Base-by-base conservation (phyloP, 2,329 filamentous ascomycete species). In the Xylariaceae sp. region DNA sequence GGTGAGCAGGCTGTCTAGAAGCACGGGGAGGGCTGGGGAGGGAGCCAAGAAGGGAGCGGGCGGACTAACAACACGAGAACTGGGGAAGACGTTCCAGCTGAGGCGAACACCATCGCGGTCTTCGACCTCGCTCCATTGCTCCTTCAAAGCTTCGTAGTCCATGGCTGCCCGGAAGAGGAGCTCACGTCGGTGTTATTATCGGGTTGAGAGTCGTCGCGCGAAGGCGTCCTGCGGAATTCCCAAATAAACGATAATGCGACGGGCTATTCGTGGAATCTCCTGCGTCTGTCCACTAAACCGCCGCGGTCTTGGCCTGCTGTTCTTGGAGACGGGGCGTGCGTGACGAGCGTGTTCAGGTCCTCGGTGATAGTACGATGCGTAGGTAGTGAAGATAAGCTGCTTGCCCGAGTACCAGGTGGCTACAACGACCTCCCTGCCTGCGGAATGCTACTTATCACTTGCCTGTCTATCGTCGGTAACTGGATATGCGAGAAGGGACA, bases 61-160 rank as follows among this genome's bases (percentile, higher is more conserved):
- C 58, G 57, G 62, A 77, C 83, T 69, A 69, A 91, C 92, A 92
- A 99, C 97, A 74, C 94, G 91, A 72, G 93, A 93, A 80, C 92
- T 97, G 53, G 94, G 94, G 72, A 99, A 96, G 62, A 95, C 95
- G 74, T 99, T 99, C 94, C 94, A 99, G 77, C 93, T 97, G 67
- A 99, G 82, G 64, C 94, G 88, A 71, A 97, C 86, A 62, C 94
- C 94, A 85, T 99, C 94, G 68, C 90, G 87, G 72, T 99, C 94
- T 80, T 99, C 94, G 60, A 96, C 88, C 75, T 97, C 92, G 71
- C 88, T 91, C 92, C 92, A 97, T 79, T 93, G 89, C 77, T 97
- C 92, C 79, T 97, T 97, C 68, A 96, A 79, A 68, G 87, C 83
- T 75, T 97, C 92, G 81, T 91, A 96, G 74, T 96, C 92, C 92